These are phyloP conservation scores for Yamadazyma atmosphaerica DNA, from an alignment of 1,139 yeast species.

Conservation along the genomic window DNA sequence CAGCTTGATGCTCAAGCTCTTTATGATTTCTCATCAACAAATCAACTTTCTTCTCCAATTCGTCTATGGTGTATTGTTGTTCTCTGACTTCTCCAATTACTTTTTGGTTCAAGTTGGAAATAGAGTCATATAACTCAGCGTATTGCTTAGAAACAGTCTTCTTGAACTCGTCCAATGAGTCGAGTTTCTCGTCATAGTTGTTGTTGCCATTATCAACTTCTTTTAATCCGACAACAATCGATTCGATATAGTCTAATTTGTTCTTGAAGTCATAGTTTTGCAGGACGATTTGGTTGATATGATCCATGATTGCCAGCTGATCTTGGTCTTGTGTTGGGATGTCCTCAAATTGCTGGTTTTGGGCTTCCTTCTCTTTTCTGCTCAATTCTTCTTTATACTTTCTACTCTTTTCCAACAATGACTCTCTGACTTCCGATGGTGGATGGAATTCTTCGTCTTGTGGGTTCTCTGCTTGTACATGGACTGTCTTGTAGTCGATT, in stretches of 20 bases:
- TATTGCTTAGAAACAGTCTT: constrained; percentile 31
- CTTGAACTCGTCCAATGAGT: constrained; percentile 26
- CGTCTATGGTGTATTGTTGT: constrained; percentile 39
- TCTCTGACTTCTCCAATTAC: constrained; percentile 48
- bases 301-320: constrained; percentile 3
- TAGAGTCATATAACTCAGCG: constrained; percentile 33
- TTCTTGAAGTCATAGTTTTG: constrained; percentile 7
- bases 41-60: constrained; percentile 40
- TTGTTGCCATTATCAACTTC: not conserved
- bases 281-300: constrained; percentile 4
- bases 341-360: not conserved
- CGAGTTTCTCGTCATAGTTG: not conserved
- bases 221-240: constrained; percentile 5
- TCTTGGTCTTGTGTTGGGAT: constrained; percentile 4
- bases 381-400: constrained; percentile 23
- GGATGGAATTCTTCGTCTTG: constrained; percentile 13
- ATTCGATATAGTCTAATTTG: constrained; percentile 9
- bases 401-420: constrained; percentile 40
- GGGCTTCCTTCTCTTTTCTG: constrained; percentile 9
- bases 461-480: constrained; percentile 2
- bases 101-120: constrained; percentile 36
- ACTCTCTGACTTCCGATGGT: constrained; percentile 31
- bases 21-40: constrained; percentile 44
- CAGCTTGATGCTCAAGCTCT: constrained; percentile 35
- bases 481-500: constrained; percentile 17